phyloP scores from a whole-genome alignment of 495 filamentous ascomycete genomes.

The Aspergillus taichungensis region DNA sequence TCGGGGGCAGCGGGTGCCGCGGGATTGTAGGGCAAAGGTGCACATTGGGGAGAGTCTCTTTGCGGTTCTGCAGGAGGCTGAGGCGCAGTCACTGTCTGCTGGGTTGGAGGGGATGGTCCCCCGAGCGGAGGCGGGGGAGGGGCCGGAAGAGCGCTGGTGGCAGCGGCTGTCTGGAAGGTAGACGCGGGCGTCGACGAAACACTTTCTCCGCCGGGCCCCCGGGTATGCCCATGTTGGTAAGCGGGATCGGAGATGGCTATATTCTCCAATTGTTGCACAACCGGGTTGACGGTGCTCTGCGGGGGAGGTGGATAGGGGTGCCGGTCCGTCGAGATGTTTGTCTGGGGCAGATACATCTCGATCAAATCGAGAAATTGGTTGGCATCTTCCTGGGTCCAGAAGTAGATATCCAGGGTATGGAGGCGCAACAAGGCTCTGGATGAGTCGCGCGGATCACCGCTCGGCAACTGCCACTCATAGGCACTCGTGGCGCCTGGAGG shows the following conservation, averaged over 20 bases:
- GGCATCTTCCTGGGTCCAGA: constrained; percentile 74
- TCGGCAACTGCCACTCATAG: constrained; percentile 71
- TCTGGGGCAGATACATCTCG: constrained; percentile 47
- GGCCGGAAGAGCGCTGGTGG: constrained; percentile 17
- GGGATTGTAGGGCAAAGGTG: constrained; percentile 86
- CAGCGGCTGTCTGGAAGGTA: not conserved
- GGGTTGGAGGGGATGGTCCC: constrained; percentile 23
- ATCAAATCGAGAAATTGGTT: constrained; percentile 60
- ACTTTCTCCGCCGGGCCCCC: constrained; percentile 34
- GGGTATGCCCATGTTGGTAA: constrained; percentile 48
- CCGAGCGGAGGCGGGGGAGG: constrained; percentile 36
- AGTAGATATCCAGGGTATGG: constrained; percentile 82
- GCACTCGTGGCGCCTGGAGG: constrained; percentile 32
- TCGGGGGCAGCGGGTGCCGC: constrained; percentile 82
- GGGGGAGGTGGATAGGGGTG: constrained; percentile 39
- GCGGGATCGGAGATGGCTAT: constrained; percentile 61
- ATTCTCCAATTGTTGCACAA: constrained; percentile 78
- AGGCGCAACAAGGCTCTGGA: constrained; percentile 65
- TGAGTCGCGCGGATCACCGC: constrained; percentile 58
- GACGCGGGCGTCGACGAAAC: not conserved
- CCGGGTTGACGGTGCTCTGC: constrained; percentile 55
- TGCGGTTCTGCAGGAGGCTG: constrained; percentile 24
- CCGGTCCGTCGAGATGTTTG: constrained; percentile 47
- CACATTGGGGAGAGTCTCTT: constrained; percentile 40
- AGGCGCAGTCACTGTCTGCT: constrained; percentile 13